Evolutionary conservation across 1,139 yeast genomes (phyloP), one percentile per base, ranked within the genome.

Genomic region (Yamadazyma blattariae): DNA sequence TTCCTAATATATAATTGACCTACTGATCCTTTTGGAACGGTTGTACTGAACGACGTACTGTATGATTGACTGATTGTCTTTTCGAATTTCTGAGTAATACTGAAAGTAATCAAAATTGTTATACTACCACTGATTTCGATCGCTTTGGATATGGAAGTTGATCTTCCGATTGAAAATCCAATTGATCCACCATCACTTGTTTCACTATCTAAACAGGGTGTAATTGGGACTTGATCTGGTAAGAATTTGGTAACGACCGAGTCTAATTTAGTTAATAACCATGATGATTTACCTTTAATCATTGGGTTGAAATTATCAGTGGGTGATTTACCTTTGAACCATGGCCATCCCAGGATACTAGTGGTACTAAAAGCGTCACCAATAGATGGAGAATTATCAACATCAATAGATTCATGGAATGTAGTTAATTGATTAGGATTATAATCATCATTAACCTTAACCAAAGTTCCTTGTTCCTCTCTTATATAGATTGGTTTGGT

Each of bases 101-200:
- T 11, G 12, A 33, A 29, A 6, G 39, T 13, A 6, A 26, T 24
- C 3, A 32, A 11, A 3, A 35, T 14, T 5, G 30, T 30, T 19
- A 31, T 28, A 23, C n/a, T 35, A 18, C 20, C 35, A 35, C 15
- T 34, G n/a, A 36, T 31, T 29, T 31, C 39, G 28, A 16, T 38
- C 35, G 10, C 30, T 15, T 33, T 32, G 14, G 32, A 29, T 3
- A 38, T 16, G 2, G 37, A 11, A 6, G 38, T 25, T 1, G 42
- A 29, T 8, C 36, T 27, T 2, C 45, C 44, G 21, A 44, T 36
- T 12, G 37, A 35, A 17, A 41, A 36, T 17, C 40, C 17, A 6
- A 47, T 28, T 1, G 46, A 34, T 1, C 50, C 51, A 2, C 50
- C 50, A 32, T 39, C 47, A 8, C 47, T 48, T 13, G 32, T 26